phyloP scores from a whole-genome alignment of 495 filamentous ascomycete species.

The Endocarpon pusillum region DNA sequence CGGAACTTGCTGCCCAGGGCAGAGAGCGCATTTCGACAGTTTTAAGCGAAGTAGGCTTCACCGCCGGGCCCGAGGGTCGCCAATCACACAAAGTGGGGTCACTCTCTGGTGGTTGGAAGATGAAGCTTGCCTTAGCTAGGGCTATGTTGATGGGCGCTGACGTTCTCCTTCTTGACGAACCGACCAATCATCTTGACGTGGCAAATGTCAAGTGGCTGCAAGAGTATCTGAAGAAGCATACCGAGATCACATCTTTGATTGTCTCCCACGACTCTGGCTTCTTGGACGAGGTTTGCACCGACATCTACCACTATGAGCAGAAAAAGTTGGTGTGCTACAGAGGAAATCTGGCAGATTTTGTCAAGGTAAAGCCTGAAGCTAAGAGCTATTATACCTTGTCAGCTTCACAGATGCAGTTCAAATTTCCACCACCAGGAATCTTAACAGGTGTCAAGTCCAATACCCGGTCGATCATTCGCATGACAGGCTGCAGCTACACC shows the following conservation, averaged over 20 bases:
- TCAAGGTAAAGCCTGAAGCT: slow-evolving; percentile 82
- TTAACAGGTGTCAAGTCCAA: slow-evolving; percentile 86
- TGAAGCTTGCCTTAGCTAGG: slow-evolving; percentile 93
- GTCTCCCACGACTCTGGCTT: slow-evolving; percentile 97
- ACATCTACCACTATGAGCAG: slow-evolving; percentile 97
- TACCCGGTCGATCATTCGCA: slow-evolving; percentile 86
- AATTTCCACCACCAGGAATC: slow-evolving; percentile 91
- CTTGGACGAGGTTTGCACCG: slow-evolving; percentile 90
- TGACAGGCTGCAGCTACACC: slow-evolving; percentile 78
- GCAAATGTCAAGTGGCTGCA: slow-evolving; percentile 92
- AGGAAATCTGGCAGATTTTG: slow-evolving; percentile 87
- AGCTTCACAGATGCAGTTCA: slow-evolving; percentile 80
- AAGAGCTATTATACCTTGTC: slow-evolving; percentile 98
- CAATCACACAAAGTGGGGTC: slow-evolving; percentile 81
- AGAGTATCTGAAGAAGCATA: slow-evolving; percentile 86
- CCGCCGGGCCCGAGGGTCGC: slow-evolving; percentile 68
- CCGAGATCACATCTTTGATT: slow-evolving; percentile 93
- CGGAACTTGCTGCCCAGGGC: slow-evolving; percentile 55
- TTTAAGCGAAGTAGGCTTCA: slow-evolving; percentile 84
- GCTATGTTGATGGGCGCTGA: slow-evolving; percentile 95
- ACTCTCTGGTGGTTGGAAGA: slow-evolving; percentile 99
- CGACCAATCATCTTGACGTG: slow-evolving; percentile 96
- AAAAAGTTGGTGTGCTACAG: slow-evolving; percentile 95
- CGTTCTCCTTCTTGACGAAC: slow-evolving; percentile 91
- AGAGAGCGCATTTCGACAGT: slow-evolving; percentile 67